Conservation (phyloP, 2,329 filamentous ascomycete genomes). For the Chaetoscypha palmicola region DNA sequence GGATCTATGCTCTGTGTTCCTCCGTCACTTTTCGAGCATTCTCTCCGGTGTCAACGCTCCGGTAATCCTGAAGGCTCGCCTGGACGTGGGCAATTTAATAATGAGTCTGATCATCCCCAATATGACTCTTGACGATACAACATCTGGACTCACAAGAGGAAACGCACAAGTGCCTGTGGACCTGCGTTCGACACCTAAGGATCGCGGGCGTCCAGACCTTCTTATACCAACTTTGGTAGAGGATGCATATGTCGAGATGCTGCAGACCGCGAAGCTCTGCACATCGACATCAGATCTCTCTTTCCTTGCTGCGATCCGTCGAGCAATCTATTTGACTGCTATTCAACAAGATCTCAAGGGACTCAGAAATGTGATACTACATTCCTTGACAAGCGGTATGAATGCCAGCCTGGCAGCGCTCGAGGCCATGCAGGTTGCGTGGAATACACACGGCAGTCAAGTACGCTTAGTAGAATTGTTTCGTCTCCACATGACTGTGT, state of each 20-base stretch:
- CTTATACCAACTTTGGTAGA: not conserved
- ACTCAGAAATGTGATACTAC: constrained; percentile 1
- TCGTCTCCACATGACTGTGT: not conserved
- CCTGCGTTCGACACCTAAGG: too few species aligned
- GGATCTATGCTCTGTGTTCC: not conserved
- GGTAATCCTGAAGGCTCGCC: constrained; percentile 28
- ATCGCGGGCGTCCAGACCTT: too few species aligned
- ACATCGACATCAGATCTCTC: not conserved
- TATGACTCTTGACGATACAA: too few species aligned
- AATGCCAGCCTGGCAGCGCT: not conserved
- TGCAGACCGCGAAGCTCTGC: not conserved
- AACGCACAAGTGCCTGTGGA: too few species aligned
- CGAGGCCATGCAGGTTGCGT: not conserved
- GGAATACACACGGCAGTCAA: not conserved
- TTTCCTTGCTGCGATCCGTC: constrained; percentile 4
- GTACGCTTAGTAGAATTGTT: not conserved
- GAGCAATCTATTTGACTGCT: constrained; percentile 11
- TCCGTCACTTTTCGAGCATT: not conserved
- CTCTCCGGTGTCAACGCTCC: not conserved
- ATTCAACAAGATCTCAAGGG: constrained; percentile 4
- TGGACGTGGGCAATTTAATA: constrained; percentile 30
- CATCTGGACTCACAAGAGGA: too few species aligned
- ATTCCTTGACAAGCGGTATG: not conserved
- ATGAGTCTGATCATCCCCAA: not conserved
- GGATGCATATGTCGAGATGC: not conserved